phyloP scores from a whole-genome alignment of 2,329 filamentous ascomycete genomes.

The Fusarium tanahbumbuense region DNA sequence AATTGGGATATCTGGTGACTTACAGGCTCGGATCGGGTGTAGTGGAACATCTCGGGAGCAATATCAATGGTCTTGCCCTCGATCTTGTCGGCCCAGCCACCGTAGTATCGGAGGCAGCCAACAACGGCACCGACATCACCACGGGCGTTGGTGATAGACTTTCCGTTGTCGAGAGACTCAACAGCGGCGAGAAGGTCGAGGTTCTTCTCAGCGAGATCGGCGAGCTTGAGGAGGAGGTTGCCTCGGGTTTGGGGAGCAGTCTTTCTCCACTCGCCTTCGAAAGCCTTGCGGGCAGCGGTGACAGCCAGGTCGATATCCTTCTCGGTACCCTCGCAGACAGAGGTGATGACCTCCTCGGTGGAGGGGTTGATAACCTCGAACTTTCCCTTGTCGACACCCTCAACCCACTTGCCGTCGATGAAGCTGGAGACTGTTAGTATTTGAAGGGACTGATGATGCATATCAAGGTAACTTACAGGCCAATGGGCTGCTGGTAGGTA shows the following conservation, averaged over 20 bases:
- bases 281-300: conserved; percentile 84
- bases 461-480: conserved; percentile 62
- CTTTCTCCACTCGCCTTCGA: conserved; percentile 77
- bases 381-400: conserved; percentile 83
- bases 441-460: not conserved
- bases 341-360: conserved; percentile 85
- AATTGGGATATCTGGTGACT: conserved; percentile 42
- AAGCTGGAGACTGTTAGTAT: conserved; percentile 64
- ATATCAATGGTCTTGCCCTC: conserved; percentile 88
- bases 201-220: conserved; percentile 84
- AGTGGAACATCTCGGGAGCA: conserved; percentile 81
- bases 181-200: conserved; percentile 79
- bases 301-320: conserved; percentile 88
- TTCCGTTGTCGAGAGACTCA: conserved; percentile 90
- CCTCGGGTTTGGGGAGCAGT: conserved; percentile 78
- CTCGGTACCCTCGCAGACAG: conserved; percentile 86
- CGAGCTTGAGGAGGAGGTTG: conserved; percentile 77
- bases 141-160: conserved; percentile 80
- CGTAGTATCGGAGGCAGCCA: conserved; percentile 78
- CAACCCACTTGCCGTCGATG: conserved; percentile 93
- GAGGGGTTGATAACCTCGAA: conserved; percentile 93
- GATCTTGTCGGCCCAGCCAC: conserved; percentile 92
- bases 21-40: conserved; percentile 80
- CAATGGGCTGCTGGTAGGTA: conserved; percentile 68
- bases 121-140: conserved; percentile 77